Percentiles rank a stretch among this genome's conserved stretches.
phyloP scores from a whole-genome alignment of 306 rosid species.

The Fagus sylvatica region DNA sequence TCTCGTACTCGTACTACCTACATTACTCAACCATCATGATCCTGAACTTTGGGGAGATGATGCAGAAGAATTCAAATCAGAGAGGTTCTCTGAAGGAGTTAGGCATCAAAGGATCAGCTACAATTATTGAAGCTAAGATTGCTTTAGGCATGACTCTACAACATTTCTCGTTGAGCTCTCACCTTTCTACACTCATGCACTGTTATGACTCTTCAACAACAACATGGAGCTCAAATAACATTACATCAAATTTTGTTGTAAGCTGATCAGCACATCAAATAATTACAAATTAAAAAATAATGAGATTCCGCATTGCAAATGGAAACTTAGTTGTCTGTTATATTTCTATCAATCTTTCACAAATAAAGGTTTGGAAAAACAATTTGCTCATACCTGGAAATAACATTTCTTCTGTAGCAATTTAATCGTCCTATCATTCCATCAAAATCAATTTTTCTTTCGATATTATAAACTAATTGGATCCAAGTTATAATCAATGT shows the following conservation, averaged over 20 bases:
- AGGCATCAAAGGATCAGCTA: constrained; percentile 39
- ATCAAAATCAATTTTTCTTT: no score
- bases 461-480: no score
- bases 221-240: constrained; percentile 48
- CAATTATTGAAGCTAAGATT: constrained; percentile 45
- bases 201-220: constrained; percentile 53
- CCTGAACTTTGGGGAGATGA: no score
- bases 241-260: constrained; percentile 26
- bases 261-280: background rate
- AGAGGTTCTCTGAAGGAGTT: constrained; percentile 50
- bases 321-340: background rate
- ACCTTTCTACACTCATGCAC: constrained; percentile 51
- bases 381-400: no score
- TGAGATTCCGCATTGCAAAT: constrained; percentile 2
- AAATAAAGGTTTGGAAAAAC: no score
- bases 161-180: constrained; percentile 46
- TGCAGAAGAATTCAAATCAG: constrained; percentile 34
- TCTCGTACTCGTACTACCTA: constrained; percentile 33
- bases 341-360: background rate
- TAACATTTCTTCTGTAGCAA: no score
- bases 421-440: no score
- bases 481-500: background rate
- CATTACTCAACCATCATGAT: background rate
- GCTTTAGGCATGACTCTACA: constrained; percentile 42
- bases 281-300: background rate